Evolutionary conservation across 495 filamentous ascomycete genomes (phyloP), one percentile per base, ranked within the genome.

Genomic region (Entonaema liquescens): DNA sequence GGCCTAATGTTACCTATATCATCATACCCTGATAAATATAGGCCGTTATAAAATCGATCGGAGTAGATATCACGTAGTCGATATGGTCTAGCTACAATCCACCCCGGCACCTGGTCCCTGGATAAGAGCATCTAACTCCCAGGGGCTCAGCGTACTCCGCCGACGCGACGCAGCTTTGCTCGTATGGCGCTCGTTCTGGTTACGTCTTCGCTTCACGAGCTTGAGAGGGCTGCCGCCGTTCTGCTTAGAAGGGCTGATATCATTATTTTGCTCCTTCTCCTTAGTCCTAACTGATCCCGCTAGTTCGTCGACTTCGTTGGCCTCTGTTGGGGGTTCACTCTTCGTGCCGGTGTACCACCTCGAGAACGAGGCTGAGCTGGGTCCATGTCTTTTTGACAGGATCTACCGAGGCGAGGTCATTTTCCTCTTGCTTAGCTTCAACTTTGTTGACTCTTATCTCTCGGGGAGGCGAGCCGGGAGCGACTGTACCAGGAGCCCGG

Each of bases 91-190:
- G 25, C 23, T 53, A 29, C 26, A 52, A 21, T 53, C 49, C 49
- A 53, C 49, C 25, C 5, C 49, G 12, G 49, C 23, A n/a, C 49
- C 49, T n/a, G 49, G 50, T 1, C 82, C 82, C 8, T 78, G 59
- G 12, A 91, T 86, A 70, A 91, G 77, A 50, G 88, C 87, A 59
- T 91, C 88, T 52, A 93, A 72, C 70, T 93, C 91, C 80, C 89
- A 89, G n/a, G 85, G 88, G 23, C 88, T 91, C 0, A 93, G 80
- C 7, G 91, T 93, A 64, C 90, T 93, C 47, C 91, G 79, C 72
- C 91, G 80, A 57, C 91, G 82, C 52, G 82, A 85, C 0, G 82
- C 83, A 59, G 77, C 73, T 75, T 80, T 78, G 75, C 78, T 81
- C 76, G 81, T 72, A 74, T 82, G 40, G 75, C 76, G 42, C 69